These are phyloP conservation scores for Russula abietina DNA, from an alignment of 768 basidiomycete genomes.

Conservation along the genomic window DNA sequence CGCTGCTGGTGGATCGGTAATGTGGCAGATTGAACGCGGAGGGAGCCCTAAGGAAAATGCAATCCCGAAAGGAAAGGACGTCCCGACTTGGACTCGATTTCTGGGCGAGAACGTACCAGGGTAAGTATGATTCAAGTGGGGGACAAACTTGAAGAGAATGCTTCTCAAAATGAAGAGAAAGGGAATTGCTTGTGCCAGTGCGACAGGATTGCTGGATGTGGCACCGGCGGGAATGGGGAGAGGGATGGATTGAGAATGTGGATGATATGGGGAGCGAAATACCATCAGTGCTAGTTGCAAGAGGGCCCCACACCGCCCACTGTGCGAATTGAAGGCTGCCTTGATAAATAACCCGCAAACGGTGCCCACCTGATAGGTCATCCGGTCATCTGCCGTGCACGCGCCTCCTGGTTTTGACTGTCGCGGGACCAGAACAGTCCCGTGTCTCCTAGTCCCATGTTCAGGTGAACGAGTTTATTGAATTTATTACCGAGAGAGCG, in stretches of 20 bases:
- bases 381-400: slow-evolving; percentile 19
- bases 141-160: not conserved
- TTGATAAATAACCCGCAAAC: slow-evolving; percentile 5
- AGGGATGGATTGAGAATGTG: not conserved
- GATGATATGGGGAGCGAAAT: not conserved
- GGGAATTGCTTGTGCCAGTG: not conserved
- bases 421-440: not conserved
- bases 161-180: not conserved
- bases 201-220: not conserved
- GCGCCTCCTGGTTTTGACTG: slow-evolving; percentile 4
- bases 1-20: slow-evolving; percentile 12
- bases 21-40: not conserved
- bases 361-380: slow-evolving; percentile 19
- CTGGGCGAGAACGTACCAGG: not conserved
- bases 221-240: not conserved
- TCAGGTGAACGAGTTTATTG: not conserved
- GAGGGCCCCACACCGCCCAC: not conserved
- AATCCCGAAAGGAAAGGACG: not conserved
- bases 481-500: not conserved
- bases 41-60: not conserved
- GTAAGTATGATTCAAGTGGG: not conserved
- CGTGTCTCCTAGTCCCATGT: not conserved
- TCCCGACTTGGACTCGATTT: not conserved
- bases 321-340: not conserved
- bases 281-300: slow-evolving; percentile 1